Percentiles rank a stretch among this genome's conserved stretches.
Conservation (phyloP, 305 asterid genomes). For the Fraxinus albicans region DNA sequence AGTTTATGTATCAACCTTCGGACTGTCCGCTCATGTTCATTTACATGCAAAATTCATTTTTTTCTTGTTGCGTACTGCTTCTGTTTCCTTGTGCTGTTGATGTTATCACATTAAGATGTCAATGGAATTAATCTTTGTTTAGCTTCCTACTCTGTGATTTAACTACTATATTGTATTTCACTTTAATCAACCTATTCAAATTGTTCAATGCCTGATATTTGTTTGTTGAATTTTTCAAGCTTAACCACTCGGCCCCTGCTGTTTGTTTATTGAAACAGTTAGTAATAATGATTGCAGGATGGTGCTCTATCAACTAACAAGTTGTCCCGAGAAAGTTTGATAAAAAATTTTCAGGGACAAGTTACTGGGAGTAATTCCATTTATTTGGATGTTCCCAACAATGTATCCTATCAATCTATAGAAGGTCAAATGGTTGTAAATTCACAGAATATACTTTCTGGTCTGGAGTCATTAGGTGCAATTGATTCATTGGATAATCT, state of each 20-base stretch:
- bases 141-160: background rate
- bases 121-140: background rate
- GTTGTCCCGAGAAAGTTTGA: conserved; percentile 36
- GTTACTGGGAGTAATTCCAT: conserved; percentile 35
- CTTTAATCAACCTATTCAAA: background rate
- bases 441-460: conserved; percentile 36
- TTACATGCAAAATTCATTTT: background rate
- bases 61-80: background rate
- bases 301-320: conserved; percentile 37
- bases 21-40: background rate
- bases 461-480: conserved; percentile 27
- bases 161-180: background rate
- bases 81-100: background rate
- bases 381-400: conserved; percentile 26
- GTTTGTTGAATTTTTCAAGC: conserved; percentile 8
- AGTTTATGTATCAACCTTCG: background rate
- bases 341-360: conserved; percentile 39
- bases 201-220: background rate
- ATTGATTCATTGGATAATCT: conserved; percentile 28
- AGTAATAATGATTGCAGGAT: conserved; percentile 24
- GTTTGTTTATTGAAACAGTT: conserved; percentile 12
- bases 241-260: background rate
- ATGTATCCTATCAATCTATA: conserved; percentile 35
- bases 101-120: background rate
- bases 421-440: conserved; percentile 29